Percentiles rank a stretch among this genome's conserved stretches.
Conservation (phyloP, 1,139 yeast genomes). For the Yamadazyma blattariae region DNA sequence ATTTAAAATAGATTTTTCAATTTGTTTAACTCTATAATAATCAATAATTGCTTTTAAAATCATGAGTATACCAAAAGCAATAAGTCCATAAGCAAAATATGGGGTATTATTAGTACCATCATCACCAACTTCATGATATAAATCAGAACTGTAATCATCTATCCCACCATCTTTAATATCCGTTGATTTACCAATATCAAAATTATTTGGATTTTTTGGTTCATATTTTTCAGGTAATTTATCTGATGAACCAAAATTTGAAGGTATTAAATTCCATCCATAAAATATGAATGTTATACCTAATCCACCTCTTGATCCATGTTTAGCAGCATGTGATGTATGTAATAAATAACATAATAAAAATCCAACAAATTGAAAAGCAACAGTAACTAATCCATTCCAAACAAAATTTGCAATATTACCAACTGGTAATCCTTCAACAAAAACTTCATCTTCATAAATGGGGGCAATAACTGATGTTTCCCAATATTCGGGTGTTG, state of each 20-base stretch:
- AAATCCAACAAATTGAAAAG: slow-evolving; percentile 93
- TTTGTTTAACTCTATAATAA: slow-evolving; percentile 70
- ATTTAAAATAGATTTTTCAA: slow-evolving; percentile 62
- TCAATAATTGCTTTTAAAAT: slow-evolving; percentile 66
- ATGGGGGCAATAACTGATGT: slow-evolving; percentile 82
- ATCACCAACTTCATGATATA: slow-evolving; percentile 18
- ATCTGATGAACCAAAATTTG: slow-evolving; percentile 44
- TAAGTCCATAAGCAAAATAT: slow-evolving; percentile 53
- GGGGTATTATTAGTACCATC: slow-evolving; percentile 29
- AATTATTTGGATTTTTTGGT: slow-evolving; percentile 56
- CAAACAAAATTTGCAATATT: slow-evolving; percentile 81
- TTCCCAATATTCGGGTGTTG: slow-evolving; percentile 98
- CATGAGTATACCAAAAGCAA: slow-evolving; percentile 67
- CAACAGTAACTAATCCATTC: slow-evolving; percentile 84
- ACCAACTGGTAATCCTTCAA: slow-evolving; percentile 97
- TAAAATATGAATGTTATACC: slow-evolving; percentile 81
- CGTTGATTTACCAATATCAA: slow-evolving; percentile 43
- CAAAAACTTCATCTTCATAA: slow-evolving; percentile 83
- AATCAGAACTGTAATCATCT: slow-evolving; percentile 47
- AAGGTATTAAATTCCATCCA: slow-evolving; percentile 72
- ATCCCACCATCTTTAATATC: slow-evolving; percentile 36
- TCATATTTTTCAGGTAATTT: slow-evolving; percentile 39
- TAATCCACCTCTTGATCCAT: slow-evolving; percentile 91
- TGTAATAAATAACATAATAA: slow-evolving; percentile 85
- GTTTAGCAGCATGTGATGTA: slow-evolving; percentile 96